These are phyloP conservation scores for Juglanconis juglandina DNA, from an alignment of 2,329 filamentous ascomycete species.

Conservation along the genomic window DNA sequence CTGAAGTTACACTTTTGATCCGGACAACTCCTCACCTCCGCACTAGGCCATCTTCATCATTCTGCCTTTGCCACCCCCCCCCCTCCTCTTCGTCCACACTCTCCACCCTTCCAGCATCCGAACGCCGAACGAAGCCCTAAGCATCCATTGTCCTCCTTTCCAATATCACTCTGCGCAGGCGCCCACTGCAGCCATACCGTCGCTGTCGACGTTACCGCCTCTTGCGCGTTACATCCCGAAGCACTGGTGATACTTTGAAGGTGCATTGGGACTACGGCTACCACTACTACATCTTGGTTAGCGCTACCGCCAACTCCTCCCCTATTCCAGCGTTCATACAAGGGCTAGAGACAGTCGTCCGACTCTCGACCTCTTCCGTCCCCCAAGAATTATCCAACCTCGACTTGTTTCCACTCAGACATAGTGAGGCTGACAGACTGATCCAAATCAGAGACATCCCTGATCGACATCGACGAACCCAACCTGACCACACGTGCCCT, in stretches of 20 bases:
- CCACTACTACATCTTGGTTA: conserved; percentile 3
- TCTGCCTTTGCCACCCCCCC: not conserved
- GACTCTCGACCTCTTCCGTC: not conserved
- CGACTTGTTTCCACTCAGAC: conserved; percentile 1
- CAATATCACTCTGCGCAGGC: not conserved
- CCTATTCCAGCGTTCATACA: conserved; percentile 4
- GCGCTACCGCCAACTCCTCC: conserved; percentile 1
- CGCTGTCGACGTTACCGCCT: not conserved
- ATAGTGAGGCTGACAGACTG: conserved; percentile 1
- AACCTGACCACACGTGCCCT: not conserved
- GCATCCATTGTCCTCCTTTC: not conserved
- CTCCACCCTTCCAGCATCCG: not conserved
- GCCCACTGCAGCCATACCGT: not conserved
- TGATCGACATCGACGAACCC: not conserved
- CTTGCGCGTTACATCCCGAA: not conserved
- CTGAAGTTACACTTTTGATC: conserved; percentile 8
- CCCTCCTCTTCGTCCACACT: not conserved
- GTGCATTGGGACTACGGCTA: conserved; percentile 1
- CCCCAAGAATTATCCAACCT: not conserved
- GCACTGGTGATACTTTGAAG: conserved; percentile 5
- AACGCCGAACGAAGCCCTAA: conserved; percentile 2
- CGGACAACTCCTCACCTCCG: conserved; percentile 13
- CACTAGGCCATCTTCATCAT: conserved; percentile 1
- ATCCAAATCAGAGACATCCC: not conserved
- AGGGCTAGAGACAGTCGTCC: not conserved